A percentile compares a stretch with the other conserved stretches of the same genome.
These are phyloP conservation scores for Starmerella asiatica DNA, from an alignment of 805 yeast genomes.

Conservation along the genomic window DNA sequence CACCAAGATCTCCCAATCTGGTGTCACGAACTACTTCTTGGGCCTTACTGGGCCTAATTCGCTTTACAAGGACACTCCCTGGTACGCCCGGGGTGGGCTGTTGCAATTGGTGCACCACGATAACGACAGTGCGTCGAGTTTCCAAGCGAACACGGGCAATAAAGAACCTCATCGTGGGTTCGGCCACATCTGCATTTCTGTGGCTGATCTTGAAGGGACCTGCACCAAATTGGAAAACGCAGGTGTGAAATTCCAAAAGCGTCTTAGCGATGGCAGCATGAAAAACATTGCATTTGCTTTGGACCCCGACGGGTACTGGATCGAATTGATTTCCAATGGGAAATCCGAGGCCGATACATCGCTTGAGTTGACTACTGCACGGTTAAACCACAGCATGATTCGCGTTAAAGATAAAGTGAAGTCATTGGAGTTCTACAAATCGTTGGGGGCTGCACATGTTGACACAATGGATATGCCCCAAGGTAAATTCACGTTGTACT, in stretches of 20 bases:
- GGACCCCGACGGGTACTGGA: constrained; percentile 96
- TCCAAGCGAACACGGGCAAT: constrained; percentile 65
- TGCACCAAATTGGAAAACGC: constrained; percentile 45
- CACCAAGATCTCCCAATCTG: constrained; percentile 38
- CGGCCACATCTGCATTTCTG: constrained; percentile 86
- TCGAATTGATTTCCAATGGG: constrained; percentile 60
- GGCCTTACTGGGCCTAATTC: constrained; percentile 39
- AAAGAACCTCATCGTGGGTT: constrained; percentile 76
- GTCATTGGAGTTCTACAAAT: constrained; percentile 68
- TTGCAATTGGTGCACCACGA: constrained; percentile 73
- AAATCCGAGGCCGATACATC: constrained; percentile 17
- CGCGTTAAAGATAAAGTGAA: constrained; percentile 73
- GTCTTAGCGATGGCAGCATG: constrained; percentile 78
- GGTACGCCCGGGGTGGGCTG: constrained; percentile 44
- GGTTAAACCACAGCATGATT: constrained; percentile 83
- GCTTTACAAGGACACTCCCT: constrained; percentile 28
- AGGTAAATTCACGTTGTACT: constrained; percentile 77
- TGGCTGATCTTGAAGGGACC: constrained; percentile 55
- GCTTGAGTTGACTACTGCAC: constrained; percentile 27
- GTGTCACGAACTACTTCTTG: constrained; percentile 57
- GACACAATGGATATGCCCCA: constrained; percentile 42
- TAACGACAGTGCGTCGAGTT: constrained; percentile 45
- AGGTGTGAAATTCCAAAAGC: constrained; percentile 71
- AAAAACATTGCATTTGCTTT: constrained; percentile 84
- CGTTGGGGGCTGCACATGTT: constrained; percentile 67